Conservation (phyloP, 768 basidiomycete genomes). For the Phallus indusiatus region DNA sequence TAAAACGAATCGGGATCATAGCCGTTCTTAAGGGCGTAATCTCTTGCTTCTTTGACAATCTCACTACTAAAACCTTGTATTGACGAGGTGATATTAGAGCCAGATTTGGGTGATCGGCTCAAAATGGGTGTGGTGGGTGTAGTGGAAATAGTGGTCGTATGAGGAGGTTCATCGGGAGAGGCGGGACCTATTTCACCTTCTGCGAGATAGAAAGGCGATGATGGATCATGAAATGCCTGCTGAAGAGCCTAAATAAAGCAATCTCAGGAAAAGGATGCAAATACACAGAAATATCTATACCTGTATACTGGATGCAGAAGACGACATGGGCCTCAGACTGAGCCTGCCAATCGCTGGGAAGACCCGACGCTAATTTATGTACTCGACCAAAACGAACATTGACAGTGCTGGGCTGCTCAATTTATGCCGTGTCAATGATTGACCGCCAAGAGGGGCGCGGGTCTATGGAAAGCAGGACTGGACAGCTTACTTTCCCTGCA, state of each 20-base stretch:
- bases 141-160: slow-evolving; percentile 8
- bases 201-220: slow-evolving; percentile 55
- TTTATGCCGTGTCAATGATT: too few relatives aligned
- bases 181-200: slow-evolving; percentile 52
- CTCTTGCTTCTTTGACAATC: slow-evolving; percentile 15
- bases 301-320: background rate
- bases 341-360: too few relatives aligned
- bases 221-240: slow-evolving; percentile 51
- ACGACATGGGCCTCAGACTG: background rate
- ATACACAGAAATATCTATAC: background rate
- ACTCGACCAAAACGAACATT: too few relatives aligned
- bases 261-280: background rate
- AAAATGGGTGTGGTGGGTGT: background rate
- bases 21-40: slow-evolving; percentile 36
- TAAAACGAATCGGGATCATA: slow-evolving; percentile 59
- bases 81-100: slow-evolving; percentile 3
- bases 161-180: slow-evolving; percentile 39
- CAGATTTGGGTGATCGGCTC: background rate
- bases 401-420: too few relatives aligned
- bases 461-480: too few relatives aligned
- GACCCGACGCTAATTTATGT: too few relatives aligned
- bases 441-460: too few relatives aligned
- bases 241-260: slow-evolving; percentile 37
- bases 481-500: too few relatives aligned
- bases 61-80: background rate